These are phyloP conservation scores for Parastagonospora avenae DNA, from an alignment of 2,329 filamentous ascomycete genomes.

Conservation along the genomic window DNA sequence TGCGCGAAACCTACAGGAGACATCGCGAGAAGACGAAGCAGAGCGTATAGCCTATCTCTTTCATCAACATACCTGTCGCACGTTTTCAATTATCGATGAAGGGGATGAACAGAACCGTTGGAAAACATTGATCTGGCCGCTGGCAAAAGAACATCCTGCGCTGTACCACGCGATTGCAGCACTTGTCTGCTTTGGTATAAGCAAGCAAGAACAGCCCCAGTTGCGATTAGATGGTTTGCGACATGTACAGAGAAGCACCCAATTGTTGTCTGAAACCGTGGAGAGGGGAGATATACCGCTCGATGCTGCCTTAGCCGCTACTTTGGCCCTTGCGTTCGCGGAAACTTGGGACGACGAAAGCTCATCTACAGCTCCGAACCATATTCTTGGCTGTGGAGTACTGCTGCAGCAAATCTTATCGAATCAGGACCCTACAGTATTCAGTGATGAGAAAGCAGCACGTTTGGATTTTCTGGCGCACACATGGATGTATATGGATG, in stretches of 20 bases:
- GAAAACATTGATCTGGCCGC: constrained; percentile 70
- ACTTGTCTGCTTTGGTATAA: constrained; percentile 69
- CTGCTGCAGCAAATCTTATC: constrained; percentile 64
- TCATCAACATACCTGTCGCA: constrained; percentile 67
- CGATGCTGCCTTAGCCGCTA: constrained; percentile 68
- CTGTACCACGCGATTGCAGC: constrained; percentile 69
- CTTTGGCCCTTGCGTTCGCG: constrained; percentile 67
- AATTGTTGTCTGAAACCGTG: constrained; percentile 56
- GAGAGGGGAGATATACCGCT: constrained; percentile 64
- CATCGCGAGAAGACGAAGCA: constrained; percentile 10
- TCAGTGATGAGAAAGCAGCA: constrained; percentile 41
- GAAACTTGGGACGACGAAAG: constrained; percentile 71
- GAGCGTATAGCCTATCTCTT: constrained; percentile 50
- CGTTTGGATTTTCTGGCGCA: constrained; percentile 69
- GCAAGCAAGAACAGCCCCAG: constrained; percentile 57
- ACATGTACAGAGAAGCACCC: constrained; percentile 66
- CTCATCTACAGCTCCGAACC: constrained; percentile 65
- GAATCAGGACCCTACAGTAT: constrained; percentile 45
- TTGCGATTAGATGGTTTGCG: constrained; percentile 65
- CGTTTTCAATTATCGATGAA: constrained; percentile 68
- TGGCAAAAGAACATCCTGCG: constrained; percentile 65
- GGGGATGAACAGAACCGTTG: constrained; percentile 70
- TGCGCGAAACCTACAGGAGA: not conserved
- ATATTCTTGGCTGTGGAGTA: constrained; percentile 67
- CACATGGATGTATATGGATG: constrained; percentile 74